A percentile compares a stretch with the other conserved stretches of the same genome.
Evolutionary conservation across 2,329 filamentous ascomycete species (phyloP).

Genomic region (Clathrospora elynae): DNA sequence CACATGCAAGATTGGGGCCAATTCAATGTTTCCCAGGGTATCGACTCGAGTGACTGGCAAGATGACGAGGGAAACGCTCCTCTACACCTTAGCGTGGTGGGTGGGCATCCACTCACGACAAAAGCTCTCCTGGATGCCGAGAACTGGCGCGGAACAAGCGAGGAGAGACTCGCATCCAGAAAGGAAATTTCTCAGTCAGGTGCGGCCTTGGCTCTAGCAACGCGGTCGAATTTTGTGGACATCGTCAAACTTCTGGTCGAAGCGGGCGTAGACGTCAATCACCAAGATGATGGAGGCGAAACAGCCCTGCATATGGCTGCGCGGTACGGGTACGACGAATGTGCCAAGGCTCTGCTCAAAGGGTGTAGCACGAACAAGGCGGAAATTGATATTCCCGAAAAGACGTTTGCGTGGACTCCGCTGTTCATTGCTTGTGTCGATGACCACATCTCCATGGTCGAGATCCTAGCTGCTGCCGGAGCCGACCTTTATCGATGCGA

Average conservation of each 20-base stretch:
- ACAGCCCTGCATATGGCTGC: conserved; percentile 91
- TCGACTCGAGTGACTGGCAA: conserved; percentile 88
- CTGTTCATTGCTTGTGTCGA: conserved; percentile 92
- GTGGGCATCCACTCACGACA: conserved; percentile 86
- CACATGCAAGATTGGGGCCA: conserved; percentile 89
- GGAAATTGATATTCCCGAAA: conserved; percentile 77
- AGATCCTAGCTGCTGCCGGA: conserved; percentile 77
- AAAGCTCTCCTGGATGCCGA: conserved; percentile 79
- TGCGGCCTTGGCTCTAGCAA: conserved; percentile 83
- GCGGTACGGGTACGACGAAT: conserved; percentile 81
- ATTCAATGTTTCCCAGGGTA: conserved; percentile 81
- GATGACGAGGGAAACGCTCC: conserved; percentile 90
- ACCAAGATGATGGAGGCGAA: conserved; percentile 87
- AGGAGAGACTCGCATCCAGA: conserved; percentile 67
- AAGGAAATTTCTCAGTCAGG: conserved; percentile 80
- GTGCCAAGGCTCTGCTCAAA: conserved; percentile 74
- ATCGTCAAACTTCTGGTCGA: conserved; percentile 89
- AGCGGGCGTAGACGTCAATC: conserved; percentile 90
- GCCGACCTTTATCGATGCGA: conserved; percentile 77
- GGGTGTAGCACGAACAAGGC: conserved; percentile 73
- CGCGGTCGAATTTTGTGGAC: conserved; percentile 80
- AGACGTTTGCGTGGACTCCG: conserved; percentile 92
- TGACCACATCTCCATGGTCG: conserved; percentile 74
- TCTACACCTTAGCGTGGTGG: conserved; percentile 88
- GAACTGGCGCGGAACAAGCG: conserved; percentile 69